phyloP scores from a whole-genome alignment of 495 filamentous ascomycete species.

The Pseudoneurospora amorphoporcata region DNA sequence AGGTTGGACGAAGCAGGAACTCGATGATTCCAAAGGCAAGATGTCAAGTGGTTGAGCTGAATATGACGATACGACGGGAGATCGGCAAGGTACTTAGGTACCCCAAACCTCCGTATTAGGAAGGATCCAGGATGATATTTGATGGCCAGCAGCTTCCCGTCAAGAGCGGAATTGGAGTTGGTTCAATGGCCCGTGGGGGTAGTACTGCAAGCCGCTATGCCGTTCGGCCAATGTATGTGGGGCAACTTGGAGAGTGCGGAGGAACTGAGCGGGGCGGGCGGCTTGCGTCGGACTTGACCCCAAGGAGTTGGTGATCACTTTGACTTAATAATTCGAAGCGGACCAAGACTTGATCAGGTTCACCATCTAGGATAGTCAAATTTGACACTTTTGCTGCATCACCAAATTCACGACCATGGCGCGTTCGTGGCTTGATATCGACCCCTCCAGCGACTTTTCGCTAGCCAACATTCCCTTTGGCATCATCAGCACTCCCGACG shows the following conservation, averaged over 20 bases:
- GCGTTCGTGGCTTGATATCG: conserved; percentile 27
- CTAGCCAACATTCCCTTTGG: conserved; percentile 89
- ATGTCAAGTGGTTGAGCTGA: not conserved
- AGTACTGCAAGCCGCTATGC: not conserved
- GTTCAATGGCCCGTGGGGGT: not conserved
- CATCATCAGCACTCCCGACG: conserved; percentile 55
- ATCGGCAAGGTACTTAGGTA: not conserved
- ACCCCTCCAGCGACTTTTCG: conserved; percentile 51
- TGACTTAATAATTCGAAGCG: not conserved
- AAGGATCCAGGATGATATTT: not conserved
- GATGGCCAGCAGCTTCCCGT: not conserved
- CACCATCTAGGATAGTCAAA: too few relatives aligned
- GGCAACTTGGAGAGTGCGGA: not conserved
- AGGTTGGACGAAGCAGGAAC: not conserved
- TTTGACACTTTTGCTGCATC: not conserved
- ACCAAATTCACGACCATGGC: conserved; percentile 7
- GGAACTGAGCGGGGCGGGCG: not conserved
- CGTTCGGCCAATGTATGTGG: not conserved
- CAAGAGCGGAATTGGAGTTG: not conserved
- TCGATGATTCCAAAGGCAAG: not conserved
- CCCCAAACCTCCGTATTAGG: not conserved
- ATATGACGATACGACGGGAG: not conserved
- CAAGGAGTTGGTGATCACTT: not conserved
- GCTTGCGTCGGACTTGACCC: not conserved
- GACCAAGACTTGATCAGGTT: not conserved